A percentile compares a stretch with the other conserved stretches of the same genome.
Conservation (phyloP, 768 basidiomycete genomes). For the Mycena rosella region DNA sequence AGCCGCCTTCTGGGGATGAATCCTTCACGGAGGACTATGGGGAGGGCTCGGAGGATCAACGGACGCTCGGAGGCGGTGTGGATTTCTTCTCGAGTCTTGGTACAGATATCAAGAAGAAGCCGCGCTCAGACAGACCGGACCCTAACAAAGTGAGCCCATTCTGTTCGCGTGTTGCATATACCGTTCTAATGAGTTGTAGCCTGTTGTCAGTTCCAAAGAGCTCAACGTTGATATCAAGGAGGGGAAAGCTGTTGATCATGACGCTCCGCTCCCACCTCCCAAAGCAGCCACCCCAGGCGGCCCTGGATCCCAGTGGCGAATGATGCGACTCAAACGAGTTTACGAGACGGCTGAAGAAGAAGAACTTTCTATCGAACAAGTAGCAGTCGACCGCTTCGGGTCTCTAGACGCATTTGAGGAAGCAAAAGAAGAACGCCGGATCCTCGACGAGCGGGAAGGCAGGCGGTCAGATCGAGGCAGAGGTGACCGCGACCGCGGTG, state of each 20-base stretch:
- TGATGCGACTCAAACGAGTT: slow-evolving; percentile 93
- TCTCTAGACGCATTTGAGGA: slow-evolving; percentile 88
- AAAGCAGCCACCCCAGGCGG: slow-evolving; percentile 82
- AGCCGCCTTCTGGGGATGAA: slow-evolving; percentile 53
- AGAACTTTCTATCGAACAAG: slow-evolving; percentile 74
- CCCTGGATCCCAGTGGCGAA: slow-evolving; percentile 95
- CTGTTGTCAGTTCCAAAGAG: slow-evolving; percentile 70
- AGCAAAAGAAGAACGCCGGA: slow-evolving; percentile 86
- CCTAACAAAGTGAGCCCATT: slow-evolving; percentile 73
- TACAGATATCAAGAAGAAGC: slow-evolving; percentile 75
- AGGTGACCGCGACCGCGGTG: slow-evolving; percentile 43
- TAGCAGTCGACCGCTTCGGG: slow-evolving; percentile 92
- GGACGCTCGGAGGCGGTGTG: slow-evolving; percentile 68
- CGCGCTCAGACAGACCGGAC: slow-evolving; percentile 69
- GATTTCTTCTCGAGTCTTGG: slow-evolving; percentile 95
- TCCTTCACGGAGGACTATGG: slow-evolving; percentile 77
- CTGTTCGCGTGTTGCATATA: neutral
- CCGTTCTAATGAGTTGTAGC: slow-evolving; percentile 53
- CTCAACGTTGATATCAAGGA: slow-evolving; percentile 70
- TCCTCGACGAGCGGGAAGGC: slow-evolving; percentile 86
- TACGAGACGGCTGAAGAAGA: slow-evolving; percentile 95
- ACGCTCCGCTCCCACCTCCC: slow-evolving; percentile 55
- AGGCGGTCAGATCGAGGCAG: slow-evolving; percentile 52
- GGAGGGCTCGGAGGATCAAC: slow-evolving; percentile 57
- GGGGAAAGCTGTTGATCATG: slow-evolving; percentile 55